Percentiles rank a stretch among this genome's conserved stretches.
Evolutionary conservation across 2,329 filamentous ascomycete species (phyloP).

Genomic region (Triangularia setosa): DNA sequence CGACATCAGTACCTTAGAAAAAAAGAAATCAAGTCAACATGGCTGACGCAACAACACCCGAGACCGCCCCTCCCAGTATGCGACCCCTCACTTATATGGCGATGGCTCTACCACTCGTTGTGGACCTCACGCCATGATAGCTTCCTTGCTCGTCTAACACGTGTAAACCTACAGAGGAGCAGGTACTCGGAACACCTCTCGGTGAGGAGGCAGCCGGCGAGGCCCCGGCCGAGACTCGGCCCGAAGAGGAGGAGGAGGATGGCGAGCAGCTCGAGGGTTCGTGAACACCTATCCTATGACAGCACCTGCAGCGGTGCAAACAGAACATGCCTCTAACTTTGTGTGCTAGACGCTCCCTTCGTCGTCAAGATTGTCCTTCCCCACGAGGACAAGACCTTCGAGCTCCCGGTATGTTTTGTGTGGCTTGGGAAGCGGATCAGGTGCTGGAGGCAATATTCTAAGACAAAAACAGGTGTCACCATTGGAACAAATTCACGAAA

Average conservation of each 20-base stretch:
- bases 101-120: no score
- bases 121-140: no score
- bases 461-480: constrained; percentile 64
- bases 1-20: not conserved
- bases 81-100: not conserved
- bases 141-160: constrained; percentile 16
- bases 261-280: constrained; percentile 34
- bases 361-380: constrained; percentile 75
- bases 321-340: constrained; percentile 15
- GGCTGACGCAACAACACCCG: not conserved
- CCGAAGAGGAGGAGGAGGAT: constrained; percentile 29
- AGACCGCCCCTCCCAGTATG: not conserved
- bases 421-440: not conserved
- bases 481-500: constrained; percentile 95
- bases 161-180: constrained; percentile 17
- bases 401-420: constrained; percentile 68
- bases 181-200: constrained; percentile 16
- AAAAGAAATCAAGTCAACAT: not conserved
- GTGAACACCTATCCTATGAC: constrained; percentile 5
- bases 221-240: constrained; percentile 17
- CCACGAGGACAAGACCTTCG: constrained; percentile 71
- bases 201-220: constrained; percentile 17
- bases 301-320: not conserved
- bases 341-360: constrained; percentile 45
- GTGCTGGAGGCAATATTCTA: constrained; percentile 19